These are phyloP conservation scores for Ophiosphaerella herpotricha DNA, from an alignment of 2,329 filamentous ascomycete genomes.

Conservation along the genomic window DNA sequence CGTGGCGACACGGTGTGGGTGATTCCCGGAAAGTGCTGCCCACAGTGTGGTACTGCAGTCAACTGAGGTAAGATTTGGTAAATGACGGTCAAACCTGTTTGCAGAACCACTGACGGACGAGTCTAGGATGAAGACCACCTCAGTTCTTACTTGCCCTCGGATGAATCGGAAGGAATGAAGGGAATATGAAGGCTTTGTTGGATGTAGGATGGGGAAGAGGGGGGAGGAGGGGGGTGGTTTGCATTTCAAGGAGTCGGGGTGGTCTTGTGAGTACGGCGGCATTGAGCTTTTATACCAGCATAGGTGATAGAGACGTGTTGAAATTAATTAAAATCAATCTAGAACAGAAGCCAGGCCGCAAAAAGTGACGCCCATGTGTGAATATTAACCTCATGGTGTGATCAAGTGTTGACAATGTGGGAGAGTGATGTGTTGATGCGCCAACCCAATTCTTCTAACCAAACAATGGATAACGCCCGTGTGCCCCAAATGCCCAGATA, in stretches of 20 bases:
- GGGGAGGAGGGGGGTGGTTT: conserved; percentile 17
- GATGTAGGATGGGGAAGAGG: conserved; percentile 16
- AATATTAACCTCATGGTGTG: no score
- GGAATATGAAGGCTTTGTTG: conserved; percentile 5
- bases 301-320: no score
- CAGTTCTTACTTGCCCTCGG: conserved; percentile 9
- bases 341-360: no score
- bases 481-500: conserved; percentile 3
- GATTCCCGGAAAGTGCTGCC: conserved; percentile 47
- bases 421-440: neutral
- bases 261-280: neutral
- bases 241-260: conserved; percentile 22
- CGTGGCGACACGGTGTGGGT: conserved; percentile 49
- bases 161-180: conserved; percentile 8
- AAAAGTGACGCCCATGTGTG: no score
- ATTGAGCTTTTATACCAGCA: no score
- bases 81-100: neutral
- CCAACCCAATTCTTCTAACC: neutral
- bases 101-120: conserved; percentile 3
- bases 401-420: no score
- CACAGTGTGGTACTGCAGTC: conserved; percentile 47
- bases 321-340: no score
- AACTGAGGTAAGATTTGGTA: conserved; percentile 27
- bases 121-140: neutral
- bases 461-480: conserved; percentile 1